phyloP scores from a whole-genome alignment of 192 early-diverging fungal genomes.

The Phycomyces blakesleeanus region DNA sequence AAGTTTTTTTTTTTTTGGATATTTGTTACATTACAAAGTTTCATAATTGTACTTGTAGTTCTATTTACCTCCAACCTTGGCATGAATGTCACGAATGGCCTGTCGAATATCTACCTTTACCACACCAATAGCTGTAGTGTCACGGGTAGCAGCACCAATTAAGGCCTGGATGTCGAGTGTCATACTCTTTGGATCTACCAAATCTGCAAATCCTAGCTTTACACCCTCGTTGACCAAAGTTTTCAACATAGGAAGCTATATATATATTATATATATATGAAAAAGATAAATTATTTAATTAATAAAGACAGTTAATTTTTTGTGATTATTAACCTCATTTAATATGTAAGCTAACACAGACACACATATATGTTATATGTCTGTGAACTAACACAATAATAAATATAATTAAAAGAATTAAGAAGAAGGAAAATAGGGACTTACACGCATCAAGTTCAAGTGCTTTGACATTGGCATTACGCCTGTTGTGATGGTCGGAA shows the following conservation, averaged over 20 bases:
- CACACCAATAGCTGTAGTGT: constrained; percentile 28
- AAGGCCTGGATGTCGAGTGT: constrained; percentile 26
- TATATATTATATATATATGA: too few species aligned
- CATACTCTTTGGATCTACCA: constrained; percentile 34
- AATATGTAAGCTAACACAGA: too few species aligned
- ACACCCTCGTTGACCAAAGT: constrained; percentile 28
- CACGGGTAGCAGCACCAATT: constrained; percentile 11
- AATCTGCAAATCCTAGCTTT: constrained; percentile 23
- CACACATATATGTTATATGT: too few species aligned
- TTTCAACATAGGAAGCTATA: constrained; percentile 22
- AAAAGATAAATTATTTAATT: too few species aligned
- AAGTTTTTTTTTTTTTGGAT: too few species aligned
- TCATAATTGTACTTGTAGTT: too few species aligned
- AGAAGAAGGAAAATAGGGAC: too few species aligned
- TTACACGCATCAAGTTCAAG: constrained; percentile 29
- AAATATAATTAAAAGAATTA: too few species aligned
- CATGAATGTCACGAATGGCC: background rate
- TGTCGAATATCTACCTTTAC: constrained; percentile 25
- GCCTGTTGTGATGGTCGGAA: constrained; percentile 24
- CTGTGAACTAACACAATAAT: too few species aligned
- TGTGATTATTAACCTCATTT: too few species aligned
- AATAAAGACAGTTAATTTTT: too few species aligned
- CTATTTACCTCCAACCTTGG: constrained; percentile 14
- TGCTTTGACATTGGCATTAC: constrained; percentile 34
- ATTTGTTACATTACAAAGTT: too few species aligned